These are phyloP conservation scores for Nitzschia palea DNA, from an alignment of 108 stramenopile genomes.

Conservation along the genomic window DNA sequence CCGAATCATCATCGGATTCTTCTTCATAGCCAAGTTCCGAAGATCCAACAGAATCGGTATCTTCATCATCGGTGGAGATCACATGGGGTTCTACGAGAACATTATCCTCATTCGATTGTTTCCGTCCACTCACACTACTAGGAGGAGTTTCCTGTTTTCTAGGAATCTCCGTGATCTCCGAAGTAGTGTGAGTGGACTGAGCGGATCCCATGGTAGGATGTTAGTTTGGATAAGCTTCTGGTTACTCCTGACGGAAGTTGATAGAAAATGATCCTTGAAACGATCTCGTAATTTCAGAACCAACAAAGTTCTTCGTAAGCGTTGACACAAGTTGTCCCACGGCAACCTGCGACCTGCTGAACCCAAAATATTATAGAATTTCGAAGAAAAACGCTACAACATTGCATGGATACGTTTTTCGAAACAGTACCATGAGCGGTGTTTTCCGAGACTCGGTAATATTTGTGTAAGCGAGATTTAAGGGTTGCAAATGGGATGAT, in stretches of 20 bases:
- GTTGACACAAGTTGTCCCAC: too few relatives aligned
- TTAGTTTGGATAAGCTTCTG: conserved; percentile 14
- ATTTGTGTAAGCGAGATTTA: too few relatives aligned
- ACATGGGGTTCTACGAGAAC: conserved; percentile 11
- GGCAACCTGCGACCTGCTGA: too few relatives aligned
- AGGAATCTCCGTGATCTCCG: conserved; percentile 35
- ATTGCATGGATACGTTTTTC: background rate
- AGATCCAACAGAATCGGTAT: conserved; percentile 4
- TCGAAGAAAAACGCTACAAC: too few relatives aligned
- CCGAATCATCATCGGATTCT: conserved; percentile 50
- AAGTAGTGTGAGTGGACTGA: conserved; percentile 46
- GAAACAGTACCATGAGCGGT: background rate
- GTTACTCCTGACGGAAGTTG: conserved; percentile 37
- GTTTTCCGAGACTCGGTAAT: too few relatives aligned
- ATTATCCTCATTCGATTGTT: conserved; percentile 27
- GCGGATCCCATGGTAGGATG: conserved; percentile 43
- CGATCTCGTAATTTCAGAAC: too few relatives aligned
- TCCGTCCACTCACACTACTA: conserved; percentile 52
- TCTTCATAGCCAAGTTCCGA: conserved; percentile 42
- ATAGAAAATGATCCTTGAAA: too few relatives aligned
- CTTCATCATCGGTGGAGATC: conserved; percentile 36
- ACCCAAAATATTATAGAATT: too few relatives aligned
- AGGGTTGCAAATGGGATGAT: too few relatives aligned
- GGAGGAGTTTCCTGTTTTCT: conserved; percentile 18
- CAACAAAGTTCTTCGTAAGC: too few relatives aligned